Base-by-base conservation (phyloP, 345 rosid species). In the Rhodamnia rubescens region DNA sequence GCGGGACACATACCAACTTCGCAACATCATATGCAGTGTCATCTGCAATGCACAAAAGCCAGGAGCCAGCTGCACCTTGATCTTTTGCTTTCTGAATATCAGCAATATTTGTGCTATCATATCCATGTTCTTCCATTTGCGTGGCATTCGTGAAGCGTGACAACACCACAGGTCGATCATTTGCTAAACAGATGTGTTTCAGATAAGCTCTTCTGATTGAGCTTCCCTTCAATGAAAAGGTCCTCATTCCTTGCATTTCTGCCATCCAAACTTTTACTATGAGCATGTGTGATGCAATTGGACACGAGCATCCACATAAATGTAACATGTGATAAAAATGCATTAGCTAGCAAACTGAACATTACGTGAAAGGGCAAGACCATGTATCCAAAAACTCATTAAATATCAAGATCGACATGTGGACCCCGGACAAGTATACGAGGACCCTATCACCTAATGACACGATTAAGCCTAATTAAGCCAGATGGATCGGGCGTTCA, bases 11-110 rank as follows among this genome's bases (percentile, higher is more conserved):
- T 93, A 97, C 99, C 91, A 98, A 92, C 92, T 95, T 91, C 53
- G 93, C 99, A 87, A 95, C 98, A 75, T 97, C 95, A 81, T 95
- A 95, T 49, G 95, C 97, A 49, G 92, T 42, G 88, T 97, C 99
- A 83, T 95, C 93, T 10, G 94, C 95, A 4, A 97, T 91, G 93
- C 98, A 95, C 99, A 97, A 97, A 87, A 95, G 97, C 97, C 95
- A 94, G 85, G 98, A 97, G 57, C 99, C 99, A 92, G 95, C 98
- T 10, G 98, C 99, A 83, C 81, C 84, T 89, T 94, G 94, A 78
- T 98, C 98, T 91, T 97, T 97, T 0, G 87, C 92, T 74, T 92
- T 95, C 92, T 95, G 85, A 47, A 97, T 83, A 57, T 97, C 99
- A 7, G 95, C 83, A 85, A 97, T 97, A 4, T 91, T 93, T 4